Conservation (phyloP, 306 rosid genomes). For the Senna tora region DNA sequence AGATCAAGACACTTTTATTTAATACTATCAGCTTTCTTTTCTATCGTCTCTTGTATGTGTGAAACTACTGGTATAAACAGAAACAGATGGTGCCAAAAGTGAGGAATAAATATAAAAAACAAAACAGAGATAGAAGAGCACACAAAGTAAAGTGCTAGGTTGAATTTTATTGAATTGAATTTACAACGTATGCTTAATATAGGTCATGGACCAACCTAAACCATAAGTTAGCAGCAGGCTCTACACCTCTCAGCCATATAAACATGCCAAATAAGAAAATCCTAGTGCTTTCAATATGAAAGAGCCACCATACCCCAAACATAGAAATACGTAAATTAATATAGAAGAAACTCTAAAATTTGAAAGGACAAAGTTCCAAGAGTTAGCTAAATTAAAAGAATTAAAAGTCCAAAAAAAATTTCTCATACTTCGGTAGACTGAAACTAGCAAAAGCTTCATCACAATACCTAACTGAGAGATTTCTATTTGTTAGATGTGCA, state of each 20-base stretch:
- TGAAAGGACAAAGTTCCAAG: background rate
- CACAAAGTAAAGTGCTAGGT: background rate
- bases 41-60: background rate
- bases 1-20: background rate
- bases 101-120: background rate
- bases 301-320: background rate
- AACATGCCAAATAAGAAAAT: background rate
- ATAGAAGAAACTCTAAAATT: background rate
- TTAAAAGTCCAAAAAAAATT: too few species aligned
- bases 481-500: too few species aligned
- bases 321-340: background rate
- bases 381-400: constrained; percentile 6
- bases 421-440: too few species aligned
- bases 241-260: too few species aligned
- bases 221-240: background rate
- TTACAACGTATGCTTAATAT: background rate
- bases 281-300: background rate
- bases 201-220: background rate
- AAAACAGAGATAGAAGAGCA: background rate
- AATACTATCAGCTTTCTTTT: background rate
- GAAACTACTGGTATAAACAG: background rate
- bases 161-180: background rate
- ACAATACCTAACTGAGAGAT: too few species aligned
- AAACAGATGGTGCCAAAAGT: background rate
- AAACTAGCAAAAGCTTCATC: too few species aligned